Base-by-base conservation (phyloP, 768 basidiomycete genomes). In the Leccinum subtestaceum region DNA sequence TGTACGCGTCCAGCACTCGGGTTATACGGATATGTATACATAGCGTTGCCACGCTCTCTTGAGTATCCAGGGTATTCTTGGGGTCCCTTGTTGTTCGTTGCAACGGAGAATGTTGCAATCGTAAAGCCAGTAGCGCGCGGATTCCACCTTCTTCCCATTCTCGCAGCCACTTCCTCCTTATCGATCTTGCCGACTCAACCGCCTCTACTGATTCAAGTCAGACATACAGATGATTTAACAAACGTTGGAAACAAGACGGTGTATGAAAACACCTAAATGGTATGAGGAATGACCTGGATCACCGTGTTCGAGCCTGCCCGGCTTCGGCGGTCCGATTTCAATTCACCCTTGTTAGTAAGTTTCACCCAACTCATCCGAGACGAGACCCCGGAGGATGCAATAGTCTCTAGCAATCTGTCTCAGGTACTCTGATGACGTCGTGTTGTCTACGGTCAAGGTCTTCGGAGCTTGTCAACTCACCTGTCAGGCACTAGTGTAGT, bases 331-430 rank as follows among this genome's bases (percentile, higher is more conserved):
- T 63, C 25, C 81, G 38, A 38, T 72, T 58, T 77, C 72, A 13
- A 82, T 40, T 74, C 63, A 2, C 75, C 77, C 31, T 32, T 84
- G 81, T 63, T 83, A 86, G 75, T 78, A 1, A 80, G 84, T 67
- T 74, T 74, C 67, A 84, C 74, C 72, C 76, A 83, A 27, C 77
- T 10, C 76, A 49, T 79, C 75, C 31, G 31, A 48, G 31, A 48
- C 73, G 68, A 38, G 73, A 69, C 61, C 78, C 78, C 17, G 9
- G 40, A 10, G 17, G 4, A 43, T n/a, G 4, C 40, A n/a, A 4
- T n/a, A 55, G 81, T 75, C 12, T 62, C 67, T 46, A 79, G 82
- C 78, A 19, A 81, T 77, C 61, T 72, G 57, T 54, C 31, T 61
- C 58, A 51, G 48, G 40, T 53, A 29, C 34, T 43, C n/a, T 11